Percentiles rank a stretch among this genome's conserved stretches.
phyloP scores from a whole-genome alignment of 1,284 basidiomycete species.

The Rhodotorula glutinis region DNA sequence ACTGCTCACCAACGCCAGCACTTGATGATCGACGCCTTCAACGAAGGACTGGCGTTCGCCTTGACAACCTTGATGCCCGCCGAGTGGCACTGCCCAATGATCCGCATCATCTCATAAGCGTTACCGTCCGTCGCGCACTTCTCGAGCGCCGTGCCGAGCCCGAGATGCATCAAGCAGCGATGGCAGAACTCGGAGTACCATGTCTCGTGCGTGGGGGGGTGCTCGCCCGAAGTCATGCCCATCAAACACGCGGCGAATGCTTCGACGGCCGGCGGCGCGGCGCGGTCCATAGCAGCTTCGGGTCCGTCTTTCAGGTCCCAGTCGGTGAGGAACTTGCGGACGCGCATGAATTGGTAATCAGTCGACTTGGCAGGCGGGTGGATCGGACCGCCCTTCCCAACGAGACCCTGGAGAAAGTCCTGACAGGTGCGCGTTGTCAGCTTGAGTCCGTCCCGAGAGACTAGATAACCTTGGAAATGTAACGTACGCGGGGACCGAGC shows the following conservation, averaged over 20 bases:
- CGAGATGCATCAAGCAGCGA: neutral
- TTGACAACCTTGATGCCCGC: neutral
- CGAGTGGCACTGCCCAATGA: neutral
- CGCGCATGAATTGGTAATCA: neutral
- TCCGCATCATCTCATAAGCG: neutral
- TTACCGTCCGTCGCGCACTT: neutral
- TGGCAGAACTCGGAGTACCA: neutral
- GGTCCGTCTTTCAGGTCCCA: neutral
- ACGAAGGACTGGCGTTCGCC: neutral
- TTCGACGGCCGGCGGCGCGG: neutral
- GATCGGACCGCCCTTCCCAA: neutral
- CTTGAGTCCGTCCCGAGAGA: no score
- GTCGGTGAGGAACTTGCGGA: neutral
- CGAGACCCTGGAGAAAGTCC: neutral
- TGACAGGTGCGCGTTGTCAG: neutral
- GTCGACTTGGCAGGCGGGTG: neutral
- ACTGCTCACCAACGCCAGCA: neutral
- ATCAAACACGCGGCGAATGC: neutral
- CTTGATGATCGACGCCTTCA: neutral
- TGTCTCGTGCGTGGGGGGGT: neutral
- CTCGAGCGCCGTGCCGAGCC: neutral
- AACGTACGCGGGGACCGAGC: neutral
- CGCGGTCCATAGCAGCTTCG: neutral
- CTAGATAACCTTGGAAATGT: no score
- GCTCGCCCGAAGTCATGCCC: neutral